Evolutionary conservation across 345 rosid species (phyloP).

Genomic region (Eucalyptus fibrosa): DNA sequence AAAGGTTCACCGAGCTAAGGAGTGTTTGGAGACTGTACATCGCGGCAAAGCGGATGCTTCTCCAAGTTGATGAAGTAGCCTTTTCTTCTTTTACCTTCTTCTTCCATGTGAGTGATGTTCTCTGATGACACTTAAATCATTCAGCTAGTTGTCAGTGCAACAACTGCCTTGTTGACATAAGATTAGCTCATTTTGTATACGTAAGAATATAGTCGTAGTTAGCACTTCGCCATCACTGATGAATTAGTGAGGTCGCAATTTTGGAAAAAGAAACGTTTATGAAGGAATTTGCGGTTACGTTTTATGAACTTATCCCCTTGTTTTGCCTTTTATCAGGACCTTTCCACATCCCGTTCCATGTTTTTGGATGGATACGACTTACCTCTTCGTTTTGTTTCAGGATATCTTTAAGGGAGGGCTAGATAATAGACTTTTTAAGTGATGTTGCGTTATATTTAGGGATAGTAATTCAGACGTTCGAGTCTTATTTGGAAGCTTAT

Average conservation of each 20-base stretch:
- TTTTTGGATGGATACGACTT: background rate
- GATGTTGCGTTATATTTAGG: background rate
- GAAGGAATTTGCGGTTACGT: background rate
- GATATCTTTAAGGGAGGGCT: background rate
- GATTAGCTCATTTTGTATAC: background rate
- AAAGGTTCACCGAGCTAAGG: constrained; percentile 82
- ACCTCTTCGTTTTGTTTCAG: background rate
- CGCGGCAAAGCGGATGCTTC: constrained; percentile 26
- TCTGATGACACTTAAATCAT: background rate
- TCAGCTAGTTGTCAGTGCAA: background rate
- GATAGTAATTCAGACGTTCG: background rate
- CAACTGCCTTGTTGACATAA: background rate
- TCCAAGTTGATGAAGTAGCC: constrained; percentile 12
- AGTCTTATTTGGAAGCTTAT: background rate
- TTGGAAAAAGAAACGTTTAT: background rate
- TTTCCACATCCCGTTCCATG: background rate
- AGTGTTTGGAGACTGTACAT: constrained; percentile 49
- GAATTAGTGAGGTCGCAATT: background rate
- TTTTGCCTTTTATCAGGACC: background rate
- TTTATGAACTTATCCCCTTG: background rate
- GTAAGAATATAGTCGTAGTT: background rate
- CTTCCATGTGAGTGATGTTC: background rate
- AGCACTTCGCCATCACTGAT: background rate
- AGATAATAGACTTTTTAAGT: background rate
- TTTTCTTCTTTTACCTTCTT: background rate